phyloP scores from a whole-genome alignment of 2,329 filamentous ascomycete genomes.

The Aspergillus ruber region DNA sequence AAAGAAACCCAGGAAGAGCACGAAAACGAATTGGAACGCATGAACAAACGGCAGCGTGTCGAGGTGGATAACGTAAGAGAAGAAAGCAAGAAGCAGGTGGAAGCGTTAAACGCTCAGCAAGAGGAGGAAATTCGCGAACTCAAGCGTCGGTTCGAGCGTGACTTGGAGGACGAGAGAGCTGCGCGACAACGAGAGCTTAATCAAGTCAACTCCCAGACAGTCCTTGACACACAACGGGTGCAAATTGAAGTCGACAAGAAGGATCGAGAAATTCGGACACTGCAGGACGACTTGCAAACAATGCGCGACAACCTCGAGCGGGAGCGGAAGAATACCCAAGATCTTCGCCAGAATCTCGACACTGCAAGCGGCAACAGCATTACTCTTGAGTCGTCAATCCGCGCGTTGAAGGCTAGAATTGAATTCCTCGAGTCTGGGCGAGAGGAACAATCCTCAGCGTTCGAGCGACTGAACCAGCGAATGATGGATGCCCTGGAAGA shows the following conservation, averaged over 20 bases:
- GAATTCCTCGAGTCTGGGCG: slow-evolving; percentile 85
- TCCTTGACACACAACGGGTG: slow-evolving; percentile 33
- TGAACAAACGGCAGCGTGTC: slow-evolving; percentile 47
- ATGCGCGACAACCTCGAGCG: slow-evolving; percentile 48
- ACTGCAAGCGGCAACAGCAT: slow-evolving; percentile 57
- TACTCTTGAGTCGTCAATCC: slow-evolving; percentile 66
- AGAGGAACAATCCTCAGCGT: slow-evolving; percentile 81
- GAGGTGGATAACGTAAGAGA: slow-evolving; percentile 37
- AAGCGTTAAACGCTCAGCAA: slow-evolving; percentile 55
- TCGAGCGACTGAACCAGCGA: slow-evolving; percentile 70
- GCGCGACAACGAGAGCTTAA: slow-evolving; percentile 33
- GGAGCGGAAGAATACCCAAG: slow-evolving; percentile 57
- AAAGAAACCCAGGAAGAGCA: slow-evolving; percentile 49
- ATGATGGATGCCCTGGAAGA: slow-evolving; percentile 69
- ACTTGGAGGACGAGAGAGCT: slow-evolving; percentile 58
- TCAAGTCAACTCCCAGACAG: slow-evolving; percentile 27
- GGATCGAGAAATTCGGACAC: slow-evolving; percentile 46
- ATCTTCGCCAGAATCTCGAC: slow-evolving; percentile 53
- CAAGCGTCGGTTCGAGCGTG: slow-evolving; percentile 56
- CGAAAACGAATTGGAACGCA: slow-evolving; percentile 47
- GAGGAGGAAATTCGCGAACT: slow-evolving; percentile 62
- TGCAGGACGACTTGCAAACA: slow-evolving; percentile 34
- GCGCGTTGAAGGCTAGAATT: slow-evolving; percentile 71
- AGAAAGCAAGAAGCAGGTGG: slow-evolving; percentile 47
- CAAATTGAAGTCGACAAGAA: slow-evolving; percentile 47